Conservation (phyloP, 345 rosid genomes). For the Populus nigra region DNA sequence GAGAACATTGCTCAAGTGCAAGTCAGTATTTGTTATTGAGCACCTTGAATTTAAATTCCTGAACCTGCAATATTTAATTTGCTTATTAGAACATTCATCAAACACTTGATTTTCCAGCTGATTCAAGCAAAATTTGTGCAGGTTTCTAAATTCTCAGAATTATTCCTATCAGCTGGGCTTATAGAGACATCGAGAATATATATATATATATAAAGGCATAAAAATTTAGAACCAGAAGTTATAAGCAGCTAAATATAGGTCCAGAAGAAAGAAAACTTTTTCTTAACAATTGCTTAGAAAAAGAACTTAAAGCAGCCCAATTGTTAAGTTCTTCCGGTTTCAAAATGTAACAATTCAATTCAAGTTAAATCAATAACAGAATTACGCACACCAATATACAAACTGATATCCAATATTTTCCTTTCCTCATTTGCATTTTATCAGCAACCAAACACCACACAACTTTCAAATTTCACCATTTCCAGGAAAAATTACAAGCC, state of each 20-base stretch:
- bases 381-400: background rate
- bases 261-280: no score
- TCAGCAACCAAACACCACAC: background rate
- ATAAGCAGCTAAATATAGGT: no score
- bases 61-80: conserved; percentile 31
- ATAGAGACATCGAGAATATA: no score
- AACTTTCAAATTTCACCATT: background rate
- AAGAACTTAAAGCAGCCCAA: no score
- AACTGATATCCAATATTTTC: background rate
- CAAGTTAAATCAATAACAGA: background rate
- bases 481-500: background rate
- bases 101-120: background rate
- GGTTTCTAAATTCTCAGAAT: no score
- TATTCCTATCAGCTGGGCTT: no score
- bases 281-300: no score
- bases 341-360: background rate
- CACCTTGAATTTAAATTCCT: conserved; percentile 54
- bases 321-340: background rate
- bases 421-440: background rate
- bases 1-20: conserved; percentile 43
- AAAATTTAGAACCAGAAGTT: no score
- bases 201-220: no score
- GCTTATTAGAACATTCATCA: background rate
- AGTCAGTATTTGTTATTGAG: conserved; percentile 57
- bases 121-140: background rate